A percentile compares a stretch with the other conserved stretches of the same genome.
These are phyloP conservation scores for Punica granatum DNA, from an alignment of 345 rosid species.

Conservation along the genomic window DNA sequence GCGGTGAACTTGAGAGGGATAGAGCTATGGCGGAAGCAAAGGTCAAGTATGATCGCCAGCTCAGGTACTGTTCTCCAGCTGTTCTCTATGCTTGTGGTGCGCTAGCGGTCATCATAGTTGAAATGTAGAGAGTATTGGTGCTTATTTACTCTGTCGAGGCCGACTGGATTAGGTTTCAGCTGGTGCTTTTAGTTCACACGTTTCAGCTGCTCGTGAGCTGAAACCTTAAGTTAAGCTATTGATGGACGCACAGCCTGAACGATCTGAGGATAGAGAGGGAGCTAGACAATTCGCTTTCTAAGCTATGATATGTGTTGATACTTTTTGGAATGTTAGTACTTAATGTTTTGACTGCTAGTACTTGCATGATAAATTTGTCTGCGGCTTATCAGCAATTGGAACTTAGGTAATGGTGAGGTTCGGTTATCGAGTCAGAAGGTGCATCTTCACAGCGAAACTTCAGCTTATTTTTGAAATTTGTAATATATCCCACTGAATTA, in stretches of 20 bases:
- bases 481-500: background rate
- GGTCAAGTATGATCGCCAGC: constrained; percentile 93
- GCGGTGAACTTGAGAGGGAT: background rate
- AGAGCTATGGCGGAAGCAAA: constrained; percentile 68
- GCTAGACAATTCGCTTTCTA: background rate
- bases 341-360: too few species aligned
- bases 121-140: background rate
- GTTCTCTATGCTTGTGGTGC: background rate
- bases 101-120: background rate
- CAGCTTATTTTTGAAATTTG: background rate
- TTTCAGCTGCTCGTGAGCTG: background rate
- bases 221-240: background rate
- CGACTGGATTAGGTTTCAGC: background rate
- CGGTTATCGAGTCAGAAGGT: background rate
- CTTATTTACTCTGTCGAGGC: background rate
- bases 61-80: constrained; percentile 37
- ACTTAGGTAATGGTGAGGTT: background rate
- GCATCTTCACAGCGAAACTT: background rate
- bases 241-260: background rate
- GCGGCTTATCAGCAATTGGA: background rate
- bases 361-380: background rate
- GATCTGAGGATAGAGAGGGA: background rate
- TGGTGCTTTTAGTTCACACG: background rate
- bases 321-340: background rate
- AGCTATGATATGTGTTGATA: background rate